A percentile compares a stretch with the other conserved stretches of the same genome.
These are phyloP conservation scores for Paratinospora sagittata DNA, from an alignment of 164 flowering plant genomes.

Conservation along the genomic window DNA sequence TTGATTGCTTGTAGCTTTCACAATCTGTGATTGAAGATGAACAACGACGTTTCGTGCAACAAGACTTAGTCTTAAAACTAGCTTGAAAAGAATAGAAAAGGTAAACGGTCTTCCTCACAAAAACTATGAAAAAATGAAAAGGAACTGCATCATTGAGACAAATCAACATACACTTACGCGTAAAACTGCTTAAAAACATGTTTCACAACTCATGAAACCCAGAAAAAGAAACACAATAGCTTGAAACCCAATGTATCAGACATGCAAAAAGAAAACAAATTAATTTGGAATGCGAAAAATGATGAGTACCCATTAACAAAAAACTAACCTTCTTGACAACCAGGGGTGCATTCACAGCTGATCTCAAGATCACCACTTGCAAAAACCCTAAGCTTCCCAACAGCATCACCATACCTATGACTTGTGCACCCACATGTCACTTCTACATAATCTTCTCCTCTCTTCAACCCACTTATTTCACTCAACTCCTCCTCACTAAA, in stretches of 20 bases:
- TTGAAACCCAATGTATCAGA: not conserved
- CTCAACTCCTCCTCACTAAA: conserved; percentile 68
- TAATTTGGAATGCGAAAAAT: not conserved
- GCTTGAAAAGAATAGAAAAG: not conserved
- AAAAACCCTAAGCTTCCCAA: conserved; percentile 83
- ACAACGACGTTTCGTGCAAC: not conserved
- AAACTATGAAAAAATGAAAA: not conserved
- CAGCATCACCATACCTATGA: conserved; percentile 81
- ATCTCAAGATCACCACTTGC: conserved; percentile 62
- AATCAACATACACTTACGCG: conserved; percentile 30
- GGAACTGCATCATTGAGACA: conserved; percentile 27
- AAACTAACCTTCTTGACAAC: conserved; percentile 46
- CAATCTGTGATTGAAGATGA: not conserved
- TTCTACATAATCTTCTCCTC: conserved; percentile 47
- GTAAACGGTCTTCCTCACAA: no score
- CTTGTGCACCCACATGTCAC: conserved; percentile 90
- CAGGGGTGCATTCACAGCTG: conserved; percentile 83
- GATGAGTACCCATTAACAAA: conserved; percentile 3
- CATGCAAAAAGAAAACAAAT: conserved; percentile 13
- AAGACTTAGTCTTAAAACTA: not conserved
- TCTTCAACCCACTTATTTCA: conserved; percentile 66
- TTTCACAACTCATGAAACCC: conserved; percentile 13
- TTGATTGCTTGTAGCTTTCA: not conserved
- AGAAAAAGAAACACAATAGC: not conserved
- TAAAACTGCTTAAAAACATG: conserved; percentile 11